Evolutionary conservation across 2,329 filamentous ascomycete species (phyloP).

Genomic region (Cercospora citrullina): DNA sequence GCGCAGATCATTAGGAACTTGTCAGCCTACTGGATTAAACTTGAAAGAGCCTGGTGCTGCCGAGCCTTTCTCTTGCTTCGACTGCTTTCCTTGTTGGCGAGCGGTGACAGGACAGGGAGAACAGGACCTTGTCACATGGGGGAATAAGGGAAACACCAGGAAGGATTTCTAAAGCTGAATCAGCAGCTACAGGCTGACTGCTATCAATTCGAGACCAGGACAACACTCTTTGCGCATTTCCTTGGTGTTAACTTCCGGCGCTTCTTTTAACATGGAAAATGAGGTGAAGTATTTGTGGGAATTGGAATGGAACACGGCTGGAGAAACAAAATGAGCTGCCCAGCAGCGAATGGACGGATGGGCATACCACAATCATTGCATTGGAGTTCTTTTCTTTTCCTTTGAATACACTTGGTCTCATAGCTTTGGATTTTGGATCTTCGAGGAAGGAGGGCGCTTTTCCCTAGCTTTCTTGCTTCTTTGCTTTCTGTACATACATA

Average conservation of each 20-base stretch:
- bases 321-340: neutral
- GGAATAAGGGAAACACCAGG: neutral
- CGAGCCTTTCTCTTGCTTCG: neutral
- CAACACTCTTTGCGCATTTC: neutral
- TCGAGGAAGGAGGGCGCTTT: neutral
- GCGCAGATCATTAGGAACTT: neutral
- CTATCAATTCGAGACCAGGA: neutral
- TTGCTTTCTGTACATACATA: neutral
- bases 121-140: neutral
- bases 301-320: neutral
- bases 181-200: neutral
- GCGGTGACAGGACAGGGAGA: neutral
- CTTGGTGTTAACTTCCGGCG: neutral
- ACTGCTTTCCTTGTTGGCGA: neutral
- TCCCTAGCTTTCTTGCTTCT: neutral
- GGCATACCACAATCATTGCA: neutral
- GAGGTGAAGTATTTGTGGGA: neutral
- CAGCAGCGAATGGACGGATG: neutral
- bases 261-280: neutral
- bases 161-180: neutral
- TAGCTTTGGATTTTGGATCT: neutral
- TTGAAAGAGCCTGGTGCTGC: neutral
- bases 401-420: neutral
- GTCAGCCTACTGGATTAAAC: neutral
- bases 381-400: neutral